Base-by-base conservation (phyloP, 2,329 filamentous ascomycete species). In the Meredithiella fracta region DNA sequence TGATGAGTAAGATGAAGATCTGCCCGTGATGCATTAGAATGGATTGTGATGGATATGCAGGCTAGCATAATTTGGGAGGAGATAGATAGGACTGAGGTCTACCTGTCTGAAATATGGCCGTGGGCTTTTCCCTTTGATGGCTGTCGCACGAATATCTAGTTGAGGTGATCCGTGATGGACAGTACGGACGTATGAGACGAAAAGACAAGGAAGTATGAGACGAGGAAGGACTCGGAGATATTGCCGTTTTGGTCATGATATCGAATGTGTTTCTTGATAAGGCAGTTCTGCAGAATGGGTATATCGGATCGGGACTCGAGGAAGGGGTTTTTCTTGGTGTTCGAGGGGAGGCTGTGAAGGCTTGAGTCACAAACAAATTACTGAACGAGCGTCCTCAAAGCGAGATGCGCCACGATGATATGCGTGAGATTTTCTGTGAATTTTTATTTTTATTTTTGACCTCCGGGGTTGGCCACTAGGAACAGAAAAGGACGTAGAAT, bases 1-100 rank as follows among this genome's bases (percentile, higher is more conserved):
- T n/a, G 40, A 44, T 44, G 40, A 22, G 40, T 44, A 44, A 44
- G 40, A 44, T 44, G 40, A 44, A 44, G 40, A 44, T 44, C 40
- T 22, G 40, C 40, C 20, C 40, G 15, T 44, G 40, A 20, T 44
- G 40, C 40, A 44, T 44, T n/a, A n/a, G 15, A 44, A n/a, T 44
- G 40, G 40, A 44, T 44, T n/a, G 40, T 44, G n/a, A 20, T 15
- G 8, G 40, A 44, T 44, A 20, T 44, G n/a, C 40, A 22, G 40
- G 40, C 40, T 44, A 7, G 40, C n/a, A n/a, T n/a, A n/a, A n/a
- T n/a, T n/a, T n/a, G n/a, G n/a, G n/a, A n/a, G n/a, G n/a, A n/a
- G 40, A 44, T 44, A 22, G 15, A 44, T 20, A 7, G 40, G 20
- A 22, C 40, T 22, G 40, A 44, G 40, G 14, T n/a, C 40, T 44